phyloP scores from a whole-genome alignment of 2,329 filamentous ascomycete species.

The Fusarium devonianum region DNA sequence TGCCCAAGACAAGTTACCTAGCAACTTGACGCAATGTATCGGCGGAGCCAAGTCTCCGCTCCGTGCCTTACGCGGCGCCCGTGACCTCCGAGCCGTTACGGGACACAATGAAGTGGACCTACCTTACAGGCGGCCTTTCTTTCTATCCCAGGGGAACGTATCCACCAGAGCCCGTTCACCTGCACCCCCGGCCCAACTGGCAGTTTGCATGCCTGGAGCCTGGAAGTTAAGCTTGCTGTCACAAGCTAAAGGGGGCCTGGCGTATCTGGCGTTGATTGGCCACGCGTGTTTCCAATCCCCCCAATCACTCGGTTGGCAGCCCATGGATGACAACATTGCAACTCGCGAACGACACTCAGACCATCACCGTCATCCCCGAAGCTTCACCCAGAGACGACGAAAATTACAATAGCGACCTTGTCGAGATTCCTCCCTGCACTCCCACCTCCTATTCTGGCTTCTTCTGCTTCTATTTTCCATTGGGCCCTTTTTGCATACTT shows the following conservation, averaged over 20 bases:
- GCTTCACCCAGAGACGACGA: conserved; percentile 15
- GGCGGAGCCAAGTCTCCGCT: conserved; percentile 19
- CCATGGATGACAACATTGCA: conserved; percentile 22
- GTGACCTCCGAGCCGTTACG: conserved; percentile 1
- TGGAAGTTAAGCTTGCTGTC: background rate
- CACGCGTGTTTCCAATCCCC: too few relatives aligned
- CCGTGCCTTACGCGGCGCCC: background rate
- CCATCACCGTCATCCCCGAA: conserved; percentile 33
- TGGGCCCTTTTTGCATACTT: conserved; percentile 12
- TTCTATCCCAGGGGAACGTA: conserved; percentile 26
- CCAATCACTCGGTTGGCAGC: conserved; percentile 4
- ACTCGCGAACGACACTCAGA: conserved; percentile 20
- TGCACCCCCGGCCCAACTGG: too few relatives aligned
- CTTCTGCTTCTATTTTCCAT: conserved; percentile 12
- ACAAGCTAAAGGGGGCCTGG: background rate
- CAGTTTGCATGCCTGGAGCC: too few relatives aligned
- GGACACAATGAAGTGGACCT: too few relatives aligned
- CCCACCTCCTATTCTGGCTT: background rate
- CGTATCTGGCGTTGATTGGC: background rate
- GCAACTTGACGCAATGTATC: too few relatives aligned
- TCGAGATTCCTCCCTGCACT: conserved; percentile 7
- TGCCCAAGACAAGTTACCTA: too few relatives aligned
- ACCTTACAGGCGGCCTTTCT: too few relatives aligned
- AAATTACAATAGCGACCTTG: conserved; percentile 4
- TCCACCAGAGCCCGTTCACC: too few relatives aligned